Evolutionary conservation across 2,329 filamentous ascomycete species (phyloP), one percentile per base, ranked within the genome.

Genomic region (Pseudofabraea citricarpa): DNA sequence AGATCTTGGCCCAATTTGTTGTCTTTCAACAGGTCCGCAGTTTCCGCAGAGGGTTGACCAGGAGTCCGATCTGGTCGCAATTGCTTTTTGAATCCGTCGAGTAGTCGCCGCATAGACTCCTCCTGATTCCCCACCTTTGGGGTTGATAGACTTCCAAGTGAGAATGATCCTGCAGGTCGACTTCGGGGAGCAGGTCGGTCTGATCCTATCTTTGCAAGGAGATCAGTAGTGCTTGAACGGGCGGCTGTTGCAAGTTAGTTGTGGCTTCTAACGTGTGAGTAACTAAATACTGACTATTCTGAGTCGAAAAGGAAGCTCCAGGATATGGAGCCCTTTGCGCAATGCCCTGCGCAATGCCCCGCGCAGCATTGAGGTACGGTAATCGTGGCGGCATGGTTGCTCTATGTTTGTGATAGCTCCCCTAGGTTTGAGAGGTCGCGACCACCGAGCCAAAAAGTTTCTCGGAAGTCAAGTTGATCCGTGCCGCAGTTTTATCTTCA

Each of bases 1-100:
- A 80, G 79, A 50, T 80, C 77, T 35, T 68, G 67, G 41, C 65
- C 67, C 36, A 64, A 54, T 15, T 47, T 46, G 9, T 44, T 35
- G 16, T 44, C 39, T 23, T 29, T 41, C 7, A 48, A 19, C 18
- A 50, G 49, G 19, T 48, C 47, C 4, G 23, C 21, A 7, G 29
- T 42, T 8, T 41, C 27, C 13, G 35, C 20, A 20, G 39, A 32
- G 8, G 19, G 19, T 32, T 32, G 29, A 12, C 29, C 29, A 4
- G 29, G 8, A 8, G 6, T 9, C 19, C 29, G 29, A 15, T 32
- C 35, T 24, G 21, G 35, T 3, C 35, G 35, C 12, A n/a, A 32
- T 32, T 2, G 29, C 15, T 15, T 32, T 9, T 32, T 16, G 9
- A 32, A 32, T 32, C n/a, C 19, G 29, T 18, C 4, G 3, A 2